Base-by-base conservation (phyloP, 2,329 filamentous ascomycete species). In the Pyricularia grisea region DNA sequence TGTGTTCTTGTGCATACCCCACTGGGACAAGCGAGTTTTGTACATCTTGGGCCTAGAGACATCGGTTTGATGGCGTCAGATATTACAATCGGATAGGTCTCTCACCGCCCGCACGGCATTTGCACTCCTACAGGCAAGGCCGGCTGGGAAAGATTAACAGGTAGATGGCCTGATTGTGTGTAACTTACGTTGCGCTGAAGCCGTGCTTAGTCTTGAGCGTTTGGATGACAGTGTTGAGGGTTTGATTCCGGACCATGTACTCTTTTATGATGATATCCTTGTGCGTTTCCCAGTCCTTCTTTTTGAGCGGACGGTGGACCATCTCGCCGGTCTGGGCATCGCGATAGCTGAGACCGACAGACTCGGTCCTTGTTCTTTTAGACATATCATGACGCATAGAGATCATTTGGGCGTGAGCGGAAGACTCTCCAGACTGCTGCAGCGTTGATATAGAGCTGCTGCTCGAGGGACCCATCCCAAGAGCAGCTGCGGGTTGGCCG, bases 141-240 rank as follows among this genome's bases (percentile, higher is more conserved):
- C 9, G 17, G 25, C 27, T 5, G 60, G 23, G 6, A 28, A 17
- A 28, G 31, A 27, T 17, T 25, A 23, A 28, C 60, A 30, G 12
- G 27, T 12, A 17, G 27, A 2, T 63, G 33, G 33, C 14, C 5
- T 2, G 25, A 27, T 23, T 28, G 3, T 10, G 60, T 63, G 31
- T n/a, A n/a, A 36, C 64, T 66, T 31, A 66, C 64, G 64, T 66
- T 66, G 64, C 64, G 17, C 23, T 28, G 64, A 66, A 66, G 20
- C 64, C 64, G n/a, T 36, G 64, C 20, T 66, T 42, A 6, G 20
- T 66, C 31, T 31, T 33, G 14, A 66, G 20, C n/a, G 30, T 33
- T 31, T 66, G 23, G 30, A 66, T 66, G 64, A 66, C 64, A 10
- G 14, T 31, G 4, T 66, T 66, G n/a, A 66, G 64, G 20, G 64